These are phyloP conservation scores for Adansonia digitata DNA, from an alignment of 345 rosid genomes.

Conservation along the genomic window DNA sequence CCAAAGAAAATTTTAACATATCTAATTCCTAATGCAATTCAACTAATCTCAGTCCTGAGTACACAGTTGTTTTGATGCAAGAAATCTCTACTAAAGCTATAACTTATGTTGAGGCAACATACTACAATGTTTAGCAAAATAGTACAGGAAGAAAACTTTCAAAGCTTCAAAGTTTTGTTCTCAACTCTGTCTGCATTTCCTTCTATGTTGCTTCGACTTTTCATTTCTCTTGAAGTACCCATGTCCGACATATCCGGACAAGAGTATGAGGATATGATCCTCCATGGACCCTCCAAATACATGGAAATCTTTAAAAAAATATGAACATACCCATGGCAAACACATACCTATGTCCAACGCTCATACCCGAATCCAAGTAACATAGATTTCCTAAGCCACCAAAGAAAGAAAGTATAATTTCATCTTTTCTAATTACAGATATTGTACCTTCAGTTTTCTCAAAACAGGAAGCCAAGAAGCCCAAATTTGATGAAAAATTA, in stretches of 20 bases:
- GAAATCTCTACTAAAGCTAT: background rate
- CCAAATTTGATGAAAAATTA: constrained; percentile 68
- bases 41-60: background rate
- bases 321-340: background rate
- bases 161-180: background rate
- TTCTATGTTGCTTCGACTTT: background rate
- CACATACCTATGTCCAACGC: too few species aligned
- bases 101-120: background rate
- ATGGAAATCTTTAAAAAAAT: too few species aligned
- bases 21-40: background rate
- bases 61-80: background rate
- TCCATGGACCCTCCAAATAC: too few species aligned
- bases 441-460: constrained; percentile 51
- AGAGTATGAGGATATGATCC: too few species aligned
- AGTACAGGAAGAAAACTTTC: background rate
- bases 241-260: too few species aligned
- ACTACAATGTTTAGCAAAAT: background rate
- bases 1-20: background rate
- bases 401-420: background rate
- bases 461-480: constrained; percentile 63
- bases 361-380: background rate
- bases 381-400: background rate
- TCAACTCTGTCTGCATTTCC: background rate
- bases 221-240: too few species aligned
- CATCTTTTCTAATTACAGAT: background rate